Evolutionary conservation across 345 rosid species (phyloP), one percentile per base, ranked within the genome.

Genomic region (Barbarea vulgaris): DNA sequence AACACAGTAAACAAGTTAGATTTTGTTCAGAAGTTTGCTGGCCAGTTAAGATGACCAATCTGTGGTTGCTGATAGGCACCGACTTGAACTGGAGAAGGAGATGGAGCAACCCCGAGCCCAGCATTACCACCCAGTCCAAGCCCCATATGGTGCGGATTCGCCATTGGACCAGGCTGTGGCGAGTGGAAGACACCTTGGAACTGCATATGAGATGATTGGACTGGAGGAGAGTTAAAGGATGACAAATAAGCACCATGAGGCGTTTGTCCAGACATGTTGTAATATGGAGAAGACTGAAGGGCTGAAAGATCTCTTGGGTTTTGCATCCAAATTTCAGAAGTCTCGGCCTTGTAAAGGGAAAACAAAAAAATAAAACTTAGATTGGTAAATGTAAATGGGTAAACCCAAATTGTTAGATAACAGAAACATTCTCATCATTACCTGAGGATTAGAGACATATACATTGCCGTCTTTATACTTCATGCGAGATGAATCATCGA

Each of bases 181-280:
- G 96, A 85, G 69, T 89, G 88, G 77, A 81, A 93, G 64, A 89
- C 30, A 52, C 97, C 97, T 0, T 88, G 84, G 72, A 83, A 93
- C 77, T 88, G 98, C 93, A 93, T 81, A 73, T 87, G 97, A n/a
- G 97, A 88, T 60, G 98, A 87, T 78, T 91, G 96, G 11, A 87
- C 91, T 7, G 87, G 82, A 18, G 91, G 84, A 12, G 89, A 85
- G 69, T 85, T 91, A 73, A 93, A 91, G 42, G 92, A 85, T 9
- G 91, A 85, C 81, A 89, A 9, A 77, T 88, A 91, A 24, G 96
- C 86, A 61, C 88, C 85, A 56, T 85, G 93, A 18, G 98, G 89
- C 0, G 92, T 72, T 81, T 91, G 98, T 57, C 88, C 91, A 27
- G 93, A 84, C 77, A 93, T 73, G 71, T 89, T 87, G 83, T 93